Percentiles rank a stretch among this genome's conserved stretches.
These are phyloP conservation scores for Agaricus blazei DNA, from an alignment of 768 basidiomycete genomes.

Conservation along the genomic window DNA sequence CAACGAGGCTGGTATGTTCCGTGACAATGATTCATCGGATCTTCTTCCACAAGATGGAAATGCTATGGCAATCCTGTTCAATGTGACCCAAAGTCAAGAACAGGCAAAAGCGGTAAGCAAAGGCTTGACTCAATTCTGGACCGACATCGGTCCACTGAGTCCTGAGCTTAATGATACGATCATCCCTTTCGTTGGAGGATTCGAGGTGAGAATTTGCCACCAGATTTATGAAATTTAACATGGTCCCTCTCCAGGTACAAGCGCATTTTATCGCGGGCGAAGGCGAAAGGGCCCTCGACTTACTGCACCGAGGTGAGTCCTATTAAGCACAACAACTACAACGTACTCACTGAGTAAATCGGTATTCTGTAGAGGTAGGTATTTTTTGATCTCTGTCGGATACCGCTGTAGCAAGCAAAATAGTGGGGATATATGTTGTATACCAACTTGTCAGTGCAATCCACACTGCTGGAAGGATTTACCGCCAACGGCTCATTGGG, in stretches of 20 bases:
- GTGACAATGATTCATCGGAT: constrained; percentile 37
- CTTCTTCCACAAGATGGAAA: constrained; percentile 48
- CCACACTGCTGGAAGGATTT: constrained; percentile 53
- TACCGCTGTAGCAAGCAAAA: neutral
- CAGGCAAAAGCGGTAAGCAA: constrained; percentile 38
- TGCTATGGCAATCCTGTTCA: constrained; percentile 42
- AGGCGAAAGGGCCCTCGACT: constrained; percentile 40
- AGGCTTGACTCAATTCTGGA: constrained; percentile 43
- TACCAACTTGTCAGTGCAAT: constrained; percentile 50
- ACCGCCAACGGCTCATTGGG: constrained; percentile 51
- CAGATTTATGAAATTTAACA: neutral
- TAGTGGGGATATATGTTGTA: constrained; percentile 56
- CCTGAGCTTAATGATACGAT: constrained; percentile 49
- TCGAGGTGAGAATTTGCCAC: constrained; percentile 30
- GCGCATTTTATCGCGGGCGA: constrained; percentile 44
- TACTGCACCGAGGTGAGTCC: constrained; percentile 29
- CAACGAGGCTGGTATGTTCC: constrained; percentile 35
- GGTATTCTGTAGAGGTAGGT: constrained; percentile 1
- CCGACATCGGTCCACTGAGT: constrained; percentile 39
- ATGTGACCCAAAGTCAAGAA: constrained; percentile 31
- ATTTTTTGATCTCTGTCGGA: neutral
- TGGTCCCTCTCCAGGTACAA: constrained; percentile 32
- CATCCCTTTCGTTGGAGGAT: constrained; percentile 46
- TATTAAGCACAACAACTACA: neutral
- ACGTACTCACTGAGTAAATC: neutral